phyloP scores from a whole-genome alignment of 257 asterid genomes.

The Cynanchum wilfordii region DNA sequence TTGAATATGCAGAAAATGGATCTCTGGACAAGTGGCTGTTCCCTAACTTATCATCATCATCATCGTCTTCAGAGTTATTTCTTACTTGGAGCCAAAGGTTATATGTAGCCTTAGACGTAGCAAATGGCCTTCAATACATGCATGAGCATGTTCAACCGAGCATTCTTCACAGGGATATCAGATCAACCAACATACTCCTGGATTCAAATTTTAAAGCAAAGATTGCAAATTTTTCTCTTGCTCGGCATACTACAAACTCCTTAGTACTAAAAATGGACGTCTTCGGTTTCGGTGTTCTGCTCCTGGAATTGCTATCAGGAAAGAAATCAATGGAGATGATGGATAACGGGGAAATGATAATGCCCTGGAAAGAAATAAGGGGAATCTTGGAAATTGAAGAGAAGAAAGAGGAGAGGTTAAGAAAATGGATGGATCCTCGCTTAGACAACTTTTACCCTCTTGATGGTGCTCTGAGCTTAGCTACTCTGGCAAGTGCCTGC shows the following conservation, averaged over 20 bases:
- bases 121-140: conserved; percentile 79
- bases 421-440: conserved; percentile 64
- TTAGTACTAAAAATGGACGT: conserved; percentile 55
- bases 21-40: conserved; percentile 61
- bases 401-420: conserved; percentile 43
- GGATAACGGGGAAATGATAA: conserved; percentile 42
- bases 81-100: conserved; percentile 62
- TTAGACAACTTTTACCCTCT: conserved; percentile 36
- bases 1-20: conserved; percentile 62
- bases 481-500: conserved; percentile 57
- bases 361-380: conserved; percentile 54
- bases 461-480: conserved; percentile 66
- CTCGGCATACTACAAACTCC: conserved; percentile 38
- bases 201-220: conserved; percentile 66
- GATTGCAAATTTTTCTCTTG: conserved; percentile 57
- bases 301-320: conserved; percentile 68
- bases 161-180: conserved; percentile 55
- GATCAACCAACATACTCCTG: conserved; percentile 55
- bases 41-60: conserved; percentile 20
- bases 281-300: conserved; percentile 61
- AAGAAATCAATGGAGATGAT: conserved; percentile 50
- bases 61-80: conserved; percentile 19
- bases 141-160: conserved; percentile 76
- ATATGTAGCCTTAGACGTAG: conserved; percentile 58
- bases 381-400: conserved; percentile 48